Evolutionary conservation across 176 grass and related monocot genomes (phyloP).

Genomic region (Phyllostachys edulis): DNA sequence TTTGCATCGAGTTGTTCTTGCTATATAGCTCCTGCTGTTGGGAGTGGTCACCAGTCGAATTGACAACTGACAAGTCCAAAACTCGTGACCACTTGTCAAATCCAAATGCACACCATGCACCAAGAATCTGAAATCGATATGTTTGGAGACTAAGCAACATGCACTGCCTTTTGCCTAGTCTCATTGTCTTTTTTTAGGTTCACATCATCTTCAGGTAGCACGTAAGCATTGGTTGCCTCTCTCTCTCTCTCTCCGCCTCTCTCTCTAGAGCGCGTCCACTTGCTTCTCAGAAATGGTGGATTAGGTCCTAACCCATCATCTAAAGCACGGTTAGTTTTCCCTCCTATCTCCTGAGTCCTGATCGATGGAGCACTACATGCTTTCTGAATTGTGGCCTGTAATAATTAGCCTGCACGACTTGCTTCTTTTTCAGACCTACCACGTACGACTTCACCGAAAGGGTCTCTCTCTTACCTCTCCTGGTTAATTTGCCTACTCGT

Average conservation of each 20-base stretch:
- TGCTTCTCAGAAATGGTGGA: conserved; percentile 2
- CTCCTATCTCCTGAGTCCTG: conserved; percentile 21
- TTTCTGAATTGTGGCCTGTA: not conserved
- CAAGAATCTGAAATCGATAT: conserved; percentile 41
- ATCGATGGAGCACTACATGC: not conserved
- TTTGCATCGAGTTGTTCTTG: conserved; percentile 22
- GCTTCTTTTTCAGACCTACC: conserved; percentile 20
- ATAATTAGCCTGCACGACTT: conserved; percentile 4
- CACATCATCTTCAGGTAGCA: conserved; percentile 42
- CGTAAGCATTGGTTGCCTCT: conserved; percentile 41
- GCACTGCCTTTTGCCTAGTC: not conserved
- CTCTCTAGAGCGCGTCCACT: not conserved
- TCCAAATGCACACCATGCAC: conserved; percentile 42
- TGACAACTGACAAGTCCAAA: not conserved
- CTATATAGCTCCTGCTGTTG: conserved; percentile 22
- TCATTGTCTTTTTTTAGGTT: conserved; percentile 22
- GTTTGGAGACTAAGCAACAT: conserved; percentile 57
- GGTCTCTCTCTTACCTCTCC: not conserved
- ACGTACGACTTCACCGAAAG: not conserved
- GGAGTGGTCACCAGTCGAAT: conserved; percentile 31
- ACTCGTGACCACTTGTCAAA: conserved; percentile 24
- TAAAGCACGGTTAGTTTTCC: not conserved
- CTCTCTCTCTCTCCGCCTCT: not conserved
- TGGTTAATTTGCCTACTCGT: not conserved
- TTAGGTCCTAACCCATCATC: not conserved